These are phyloP conservation scores for Epichloe sp. DNA, from an alignment of 2,329 filamentous ascomycete genomes.

Conservation along the genomic window DNA sequence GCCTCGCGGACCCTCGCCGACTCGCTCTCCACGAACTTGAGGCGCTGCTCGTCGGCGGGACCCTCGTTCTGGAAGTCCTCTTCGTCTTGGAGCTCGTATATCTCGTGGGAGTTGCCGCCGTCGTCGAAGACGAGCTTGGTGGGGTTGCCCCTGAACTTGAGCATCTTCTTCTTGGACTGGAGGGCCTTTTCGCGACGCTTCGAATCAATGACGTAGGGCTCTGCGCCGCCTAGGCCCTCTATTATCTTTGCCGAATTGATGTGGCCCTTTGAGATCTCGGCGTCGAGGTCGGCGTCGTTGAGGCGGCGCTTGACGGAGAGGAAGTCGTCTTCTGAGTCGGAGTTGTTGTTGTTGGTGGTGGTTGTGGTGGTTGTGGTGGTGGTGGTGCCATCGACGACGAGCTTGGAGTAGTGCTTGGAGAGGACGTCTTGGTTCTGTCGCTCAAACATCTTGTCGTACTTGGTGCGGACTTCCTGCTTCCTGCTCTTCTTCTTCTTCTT, in stretches of 20 bases:
- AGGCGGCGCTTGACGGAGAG: conserved; percentile 82
- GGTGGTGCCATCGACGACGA: conserved; percentile 52
- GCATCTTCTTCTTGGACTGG: conserved; percentile 84
- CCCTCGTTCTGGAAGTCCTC: conserved; percentile 65
- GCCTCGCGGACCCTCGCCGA: conserved; percentile 55
- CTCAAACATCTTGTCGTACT: conserved; percentile 97
- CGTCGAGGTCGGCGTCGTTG: conserved; percentile 50
- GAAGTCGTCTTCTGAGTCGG: conserved; percentile 49
- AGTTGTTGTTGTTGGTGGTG: conserved; percentile 25
- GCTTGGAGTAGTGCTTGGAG: conserved; percentile 83
- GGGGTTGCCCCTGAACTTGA: conserved; percentile 79
- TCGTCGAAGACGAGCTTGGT: conserved; percentile 86
- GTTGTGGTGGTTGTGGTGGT: conserved; percentile 39
- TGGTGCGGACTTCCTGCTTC: conserved; percentile 70
- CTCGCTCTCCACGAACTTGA: conserved; percentile 67
- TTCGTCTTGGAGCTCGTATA: conserved; percentile 84
- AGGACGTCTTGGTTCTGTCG: conserved; percentile 90
- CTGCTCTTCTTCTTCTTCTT: conserved; percentile 43
- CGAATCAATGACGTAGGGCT: conserved; percentile 75
- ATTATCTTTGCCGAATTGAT: conserved; percentile 44
- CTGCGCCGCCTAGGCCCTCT: conserved; percentile 52
- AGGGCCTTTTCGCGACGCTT: conserved; percentile 94
- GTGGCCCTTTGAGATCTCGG: conserved; percentile 31
- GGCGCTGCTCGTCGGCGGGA: conserved; percentile 60
- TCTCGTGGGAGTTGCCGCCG: conserved; percentile 68